A percentile compares a stretch with the other conserved stretches of the same genome.
Conservation (phyloP, 306 rosid species). For the Dalbergia cochinchinensis region DNA sequence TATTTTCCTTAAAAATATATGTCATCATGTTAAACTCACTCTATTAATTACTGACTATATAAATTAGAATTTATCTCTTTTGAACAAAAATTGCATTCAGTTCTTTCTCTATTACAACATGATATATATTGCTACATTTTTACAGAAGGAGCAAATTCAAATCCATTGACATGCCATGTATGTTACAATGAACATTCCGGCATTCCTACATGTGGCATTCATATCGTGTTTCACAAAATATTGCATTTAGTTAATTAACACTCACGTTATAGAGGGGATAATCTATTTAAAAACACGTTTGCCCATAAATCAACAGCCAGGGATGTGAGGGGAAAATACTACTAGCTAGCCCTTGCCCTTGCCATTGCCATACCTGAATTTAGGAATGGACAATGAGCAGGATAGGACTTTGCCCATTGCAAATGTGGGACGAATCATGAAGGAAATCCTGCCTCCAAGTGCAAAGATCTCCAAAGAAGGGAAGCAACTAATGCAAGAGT, state of each 20-base stretch:
- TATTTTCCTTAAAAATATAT: background rate
- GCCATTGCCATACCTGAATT: background rate
- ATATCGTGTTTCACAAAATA: constrained; percentile 55
- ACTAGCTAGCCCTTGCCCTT: no score
- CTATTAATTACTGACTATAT: no score
- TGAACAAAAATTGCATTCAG: background rate
- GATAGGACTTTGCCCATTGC: constrained; percentile 76
- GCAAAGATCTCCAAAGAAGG: constrained; percentile 87
- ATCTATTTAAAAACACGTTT: constrained; percentile 9
- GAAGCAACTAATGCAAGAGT: constrained; percentile 81
- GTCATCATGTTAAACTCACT: background rate
- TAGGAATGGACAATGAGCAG: constrained; percentile 65
- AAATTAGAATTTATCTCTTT: background rate
- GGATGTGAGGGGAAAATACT: background rate
- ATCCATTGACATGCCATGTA: background rate
- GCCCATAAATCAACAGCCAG: constrained; percentile 11
- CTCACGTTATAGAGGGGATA: background rate
- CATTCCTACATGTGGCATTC: constrained; percentile 44
- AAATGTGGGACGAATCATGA: constrained; percentile 88
- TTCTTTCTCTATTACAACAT: background rate
- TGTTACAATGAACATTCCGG: constrained; percentile 14
- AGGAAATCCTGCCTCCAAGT: constrained; percentile 64
- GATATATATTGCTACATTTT: background rate
- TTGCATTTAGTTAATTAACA: constrained; percentile 2
- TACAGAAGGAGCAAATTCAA: background rate